Base-by-base conservation (phyloP, 495 filamentous ascomycete species). In the Margaritispora aquatica region DNA sequence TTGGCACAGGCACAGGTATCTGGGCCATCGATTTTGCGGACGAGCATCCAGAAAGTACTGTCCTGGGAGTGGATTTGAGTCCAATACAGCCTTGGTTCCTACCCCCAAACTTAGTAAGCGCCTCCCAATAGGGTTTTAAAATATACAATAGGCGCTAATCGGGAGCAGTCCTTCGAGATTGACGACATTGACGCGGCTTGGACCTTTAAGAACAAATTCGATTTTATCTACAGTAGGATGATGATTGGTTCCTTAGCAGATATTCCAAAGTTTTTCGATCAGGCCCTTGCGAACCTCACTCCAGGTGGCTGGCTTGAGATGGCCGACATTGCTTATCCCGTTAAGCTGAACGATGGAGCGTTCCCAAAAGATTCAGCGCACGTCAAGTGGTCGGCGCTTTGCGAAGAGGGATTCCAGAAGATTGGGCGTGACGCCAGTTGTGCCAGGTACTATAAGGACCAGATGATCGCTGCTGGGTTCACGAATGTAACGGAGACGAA, bases 171-270 rank as follows among this genome's bases (percentile, higher is more conserved):
- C 20, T 84, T 84, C 64, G 60, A 78, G 22, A 74, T 84, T 50
- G 77, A 80, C 59, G 78, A 84, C 59, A 74, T 74, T 1, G 81
- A 83, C 63, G 75, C 79, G 44, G 68, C 75, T 2, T 86, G 81
- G 82, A 60, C 73, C 0, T 82, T 75, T 57, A 61, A 60, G 44
- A 62, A 71, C 11, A 66, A 70, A 23, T 84, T 80, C 62, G 75
- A 84, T 66, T 79, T 76, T 62, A 75, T 85, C 56, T 77, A 84
- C 59, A 69, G 71, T 11, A 76, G 81, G 4, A 75, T 80, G 57
- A 74, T 84, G 64, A 56, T 59, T 2, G 58, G 54, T 38, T 57
- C 54, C 9, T 5, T 65, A 8, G 22, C 29, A 1, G 47, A 55
- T 46, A 51, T 54, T 36, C 50, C 54, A 2, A 54, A 58, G 38